These are phyloP conservation scores for Nannochloropsis salina DNA, from an alignment of 108 stramenopile species.

Conservation along the genomic window DNA sequence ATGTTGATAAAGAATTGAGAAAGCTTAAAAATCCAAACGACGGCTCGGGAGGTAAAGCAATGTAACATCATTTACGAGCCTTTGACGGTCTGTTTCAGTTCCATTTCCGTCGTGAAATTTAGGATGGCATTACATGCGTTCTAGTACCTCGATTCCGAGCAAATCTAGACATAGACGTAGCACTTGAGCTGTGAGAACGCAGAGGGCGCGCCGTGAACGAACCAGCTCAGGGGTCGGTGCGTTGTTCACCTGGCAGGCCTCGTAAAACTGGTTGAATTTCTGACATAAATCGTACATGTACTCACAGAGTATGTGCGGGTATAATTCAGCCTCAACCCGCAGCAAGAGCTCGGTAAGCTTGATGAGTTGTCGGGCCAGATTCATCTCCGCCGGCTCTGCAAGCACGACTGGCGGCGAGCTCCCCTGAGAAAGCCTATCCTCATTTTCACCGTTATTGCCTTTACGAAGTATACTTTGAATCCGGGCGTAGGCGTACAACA, in stretches of 20 bases:
- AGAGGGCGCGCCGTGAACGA: neutral
- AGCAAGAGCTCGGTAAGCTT: constrained; percentile 46
- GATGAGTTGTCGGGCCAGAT: constrained; percentile 39
- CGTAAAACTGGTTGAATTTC: constrained; percentile 55
- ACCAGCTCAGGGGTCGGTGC: constrained; percentile 35
- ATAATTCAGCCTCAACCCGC: constrained; percentile 32
- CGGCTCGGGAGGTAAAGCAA: too few relatives aligned
- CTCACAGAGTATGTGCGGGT: constrained; percentile 48
- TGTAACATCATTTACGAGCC: too few relatives aligned
- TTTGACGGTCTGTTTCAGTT: too few relatives aligned
- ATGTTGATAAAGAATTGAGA: too few relatives aligned
- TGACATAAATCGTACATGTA: constrained; percentile 55
- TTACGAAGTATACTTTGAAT: constrained; percentile 35
- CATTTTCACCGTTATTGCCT: constrained; percentile 40
- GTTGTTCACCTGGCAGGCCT: constrained; percentile 48
- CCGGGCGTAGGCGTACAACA: constrained; percentile 58
- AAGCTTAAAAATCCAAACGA: too few relatives aligned
- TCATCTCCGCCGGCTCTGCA: constrained; percentile 47
- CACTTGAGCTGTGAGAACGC: neutral
- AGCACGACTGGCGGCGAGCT: constrained; percentile 30
- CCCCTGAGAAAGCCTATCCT: constrained; percentile 30
- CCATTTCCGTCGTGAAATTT: neutral
- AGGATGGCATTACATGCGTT: neutral
- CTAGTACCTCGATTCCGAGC: neutral
- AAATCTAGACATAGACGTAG: neutral